phyloP scores from a whole-genome alignment of 768 basidiomycete species.

The Lactifluus hygrophoroides region DNA sequence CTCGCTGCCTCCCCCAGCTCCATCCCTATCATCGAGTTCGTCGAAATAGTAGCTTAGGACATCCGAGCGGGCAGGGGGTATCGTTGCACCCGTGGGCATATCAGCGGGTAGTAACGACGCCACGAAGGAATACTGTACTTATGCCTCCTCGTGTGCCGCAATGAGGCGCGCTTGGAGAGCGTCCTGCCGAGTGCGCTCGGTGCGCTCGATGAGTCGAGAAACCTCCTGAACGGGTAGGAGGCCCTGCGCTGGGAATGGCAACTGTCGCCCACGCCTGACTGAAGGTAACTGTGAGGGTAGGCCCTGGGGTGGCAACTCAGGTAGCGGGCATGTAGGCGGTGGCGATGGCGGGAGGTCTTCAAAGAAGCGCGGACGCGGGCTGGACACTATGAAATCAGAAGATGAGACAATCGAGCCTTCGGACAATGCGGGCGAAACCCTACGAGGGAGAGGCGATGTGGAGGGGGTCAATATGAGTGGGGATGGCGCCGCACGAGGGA shows the following conservation, averaged over 20 bases:
- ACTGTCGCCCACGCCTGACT: constrained; percentile 37
- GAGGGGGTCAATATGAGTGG: constrained; percentile 1
- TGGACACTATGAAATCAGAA: constrained; percentile 17
- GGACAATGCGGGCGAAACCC: constrained; percentile 8
- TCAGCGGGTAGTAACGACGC: background rate
- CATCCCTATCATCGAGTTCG: background rate
- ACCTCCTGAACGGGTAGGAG: constrained; percentile 25
- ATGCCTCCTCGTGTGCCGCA: background rate
- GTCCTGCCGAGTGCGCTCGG: constrained; percentile 1
- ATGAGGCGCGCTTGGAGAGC: background rate
- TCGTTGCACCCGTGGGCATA: background rate
- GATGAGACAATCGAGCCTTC: constrained; percentile 14
- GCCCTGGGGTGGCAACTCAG: constrained; percentile 3
- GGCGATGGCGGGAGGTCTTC: constrained; percentile 20
- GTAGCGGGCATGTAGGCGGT: constrained; percentile 18
- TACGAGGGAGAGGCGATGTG: background rate
- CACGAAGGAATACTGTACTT: background rate
- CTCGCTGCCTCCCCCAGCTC: background rate
- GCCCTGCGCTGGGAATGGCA: constrained; percentile 44
- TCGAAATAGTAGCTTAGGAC: constrained; percentile 4
- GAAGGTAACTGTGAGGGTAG: constrained; percentile 13
- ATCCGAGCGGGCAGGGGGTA: background rate
- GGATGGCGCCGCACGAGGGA: background rate
- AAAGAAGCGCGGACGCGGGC: constrained; percentile 13
- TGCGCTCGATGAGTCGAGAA: constrained; percentile 20